phyloP scores from a whole-genome alignment of 2,329 filamentous ascomycete species.

The Macroventuria anomochaeta region DNA sequence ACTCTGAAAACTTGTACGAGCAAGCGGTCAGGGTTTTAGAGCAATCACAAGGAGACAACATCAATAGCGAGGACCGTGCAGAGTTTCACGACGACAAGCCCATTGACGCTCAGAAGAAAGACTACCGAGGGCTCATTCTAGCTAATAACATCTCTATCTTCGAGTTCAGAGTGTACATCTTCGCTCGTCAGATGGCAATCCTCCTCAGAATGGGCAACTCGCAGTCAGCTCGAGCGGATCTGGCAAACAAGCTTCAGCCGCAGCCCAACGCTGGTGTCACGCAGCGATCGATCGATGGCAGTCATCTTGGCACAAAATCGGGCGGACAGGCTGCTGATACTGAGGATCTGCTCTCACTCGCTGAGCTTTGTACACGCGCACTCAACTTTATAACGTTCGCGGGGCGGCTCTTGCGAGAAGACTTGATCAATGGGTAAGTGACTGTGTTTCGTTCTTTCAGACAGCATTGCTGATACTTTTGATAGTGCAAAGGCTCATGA shows the following conservation, averaged over 20 bases:
- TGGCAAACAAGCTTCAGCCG: conserved; percentile 48
- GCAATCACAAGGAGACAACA: conserved; percentile 21
- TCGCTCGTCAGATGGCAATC: conserved; percentile 83
- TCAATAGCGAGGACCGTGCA: conserved; percentile 18
- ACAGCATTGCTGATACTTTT: conserved; percentile 24
- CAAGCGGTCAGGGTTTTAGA: conserved; percentile 42
- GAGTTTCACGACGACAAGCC: conserved; percentile 44
- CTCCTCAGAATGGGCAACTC: conserved; percentile 81
- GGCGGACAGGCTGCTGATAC: conserved; percentile 57
- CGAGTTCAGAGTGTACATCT: conserved; percentile 93
- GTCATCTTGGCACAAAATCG: conserved; percentile 36
- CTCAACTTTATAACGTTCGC: conserved; percentile 84
- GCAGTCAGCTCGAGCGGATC: conserved; percentile 50
- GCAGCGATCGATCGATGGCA: conserved; percentile 43
- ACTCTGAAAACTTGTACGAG: conserved; percentile 75
- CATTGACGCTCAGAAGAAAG: conserved; percentile 63
- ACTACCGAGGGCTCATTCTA: conserved; percentile 89
- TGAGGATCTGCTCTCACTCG: conserved; percentile 80
- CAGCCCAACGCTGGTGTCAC: conserved; percentile 30
- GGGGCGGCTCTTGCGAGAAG: conserved; percentile 78
- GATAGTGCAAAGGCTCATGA: conserved; percentile 42
- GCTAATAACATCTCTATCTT: conserved; percentile 95
- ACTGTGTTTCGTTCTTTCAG: not conserved
- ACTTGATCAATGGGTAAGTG: conserved; percentile 70
- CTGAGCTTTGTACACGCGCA: conserved; percentile 82